A percentile compares a stretch with the other conserved stretches of the same genome.
These are phyloP conservation scores for Neurospora pannonica DNA, from an alignment of 495 filamentous ascomycete species.

Conservation along the genomic window DNA sequence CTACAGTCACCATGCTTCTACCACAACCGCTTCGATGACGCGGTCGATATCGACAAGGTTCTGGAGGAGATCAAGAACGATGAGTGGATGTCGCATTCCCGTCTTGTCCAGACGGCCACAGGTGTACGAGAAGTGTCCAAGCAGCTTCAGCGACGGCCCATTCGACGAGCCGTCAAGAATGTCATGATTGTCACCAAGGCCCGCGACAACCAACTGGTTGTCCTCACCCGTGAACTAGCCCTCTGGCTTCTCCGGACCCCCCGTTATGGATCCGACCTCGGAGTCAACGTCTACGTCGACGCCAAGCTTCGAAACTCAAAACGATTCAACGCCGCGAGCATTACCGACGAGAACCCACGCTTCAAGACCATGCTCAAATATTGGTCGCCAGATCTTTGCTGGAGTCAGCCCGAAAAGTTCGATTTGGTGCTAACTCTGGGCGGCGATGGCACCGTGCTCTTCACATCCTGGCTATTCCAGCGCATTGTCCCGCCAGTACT, in stretches of 20 bases:
- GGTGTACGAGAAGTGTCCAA: constrained; percentile 90
- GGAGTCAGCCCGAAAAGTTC: constrained; percentile 79
- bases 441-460: constrained; percentile 86
- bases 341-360: constrained; percentile 59
- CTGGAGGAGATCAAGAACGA: constrained; percentile 89
- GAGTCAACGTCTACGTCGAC: constrained; percentile 90
- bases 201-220: constrained; percentile 78
- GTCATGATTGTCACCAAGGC: constrained; percentile 98
- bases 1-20: constrained; percentile 93
- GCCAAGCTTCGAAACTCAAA: constrained; percentile 78
- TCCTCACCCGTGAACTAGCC: constrained; percentile 73
- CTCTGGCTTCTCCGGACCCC: constrained; percentile 80
- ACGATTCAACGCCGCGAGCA: constrained; percentile 68
- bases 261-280: constrained; percentile 65
- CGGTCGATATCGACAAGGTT: constrained; percentile 89
- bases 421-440: constrained; percentile 88
- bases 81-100: constrained; percentile 83
- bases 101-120: constrained; percentile 87
- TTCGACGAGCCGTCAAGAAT: constrained; percentile 77
- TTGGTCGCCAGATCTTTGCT: constrained; percentile 93
- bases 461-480: constrained; percentile 91
- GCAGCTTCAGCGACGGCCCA: constrained; percentile 79
- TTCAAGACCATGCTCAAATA: constrained; percentile 75
- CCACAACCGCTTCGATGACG: constrained; percentile 91
- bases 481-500: constrained; percentile 83